These are phyloP conservation scores for Sclerospora graminicola DNA, from an alignment of 352 stramenopile genomes.

Conservation along the genomic window DNA sequence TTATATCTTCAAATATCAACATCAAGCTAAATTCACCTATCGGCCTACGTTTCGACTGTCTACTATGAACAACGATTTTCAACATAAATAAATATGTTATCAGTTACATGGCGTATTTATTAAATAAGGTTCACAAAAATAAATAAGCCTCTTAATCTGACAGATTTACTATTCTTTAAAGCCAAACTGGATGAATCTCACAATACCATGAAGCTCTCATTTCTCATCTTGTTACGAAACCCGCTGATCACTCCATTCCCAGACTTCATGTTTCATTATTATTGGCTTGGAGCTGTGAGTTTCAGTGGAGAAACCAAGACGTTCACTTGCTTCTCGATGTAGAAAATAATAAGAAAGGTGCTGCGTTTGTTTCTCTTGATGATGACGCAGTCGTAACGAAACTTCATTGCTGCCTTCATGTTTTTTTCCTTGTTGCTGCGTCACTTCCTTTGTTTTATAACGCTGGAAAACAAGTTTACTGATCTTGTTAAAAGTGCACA, in stretches of 20 bases:
- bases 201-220: slow-evolving; percentile 17
- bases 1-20: too few species aligned
- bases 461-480: slow-evolving; percentile 41
- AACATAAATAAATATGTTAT: too few species aligned
- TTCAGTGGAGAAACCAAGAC: slow-evolving; percentile 14
- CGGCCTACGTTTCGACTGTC: too few species aligned
- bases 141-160: too few species aligned
- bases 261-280: slow-evolving; percentile 29
- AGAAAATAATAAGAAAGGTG: slow-evolving; percentile 46
- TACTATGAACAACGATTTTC: too few species aligned
- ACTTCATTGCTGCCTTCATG: not conserved
- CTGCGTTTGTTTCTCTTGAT: slow-evolving; percentile 2
- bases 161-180: too few species aligned
- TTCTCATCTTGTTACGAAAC: not conserved
- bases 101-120: too few species aligned
- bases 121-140: too few species aligned
- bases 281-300: slow-evolving; percentile 2
- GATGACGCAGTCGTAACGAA: not conserved
- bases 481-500: slow-evolving; percentile 79
- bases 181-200: too few species aligned
- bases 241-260: slow-evolving; percentile 31
- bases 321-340: slow-evolving; percentile 29
- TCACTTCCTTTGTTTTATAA: slow-evolving; percentile 5
- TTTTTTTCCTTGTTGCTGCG: not conserved
- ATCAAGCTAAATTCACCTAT: too few species aligned